Conservation (phyloP, 805 yeast genomes). For the Clavispora vitiphila region DNA sequence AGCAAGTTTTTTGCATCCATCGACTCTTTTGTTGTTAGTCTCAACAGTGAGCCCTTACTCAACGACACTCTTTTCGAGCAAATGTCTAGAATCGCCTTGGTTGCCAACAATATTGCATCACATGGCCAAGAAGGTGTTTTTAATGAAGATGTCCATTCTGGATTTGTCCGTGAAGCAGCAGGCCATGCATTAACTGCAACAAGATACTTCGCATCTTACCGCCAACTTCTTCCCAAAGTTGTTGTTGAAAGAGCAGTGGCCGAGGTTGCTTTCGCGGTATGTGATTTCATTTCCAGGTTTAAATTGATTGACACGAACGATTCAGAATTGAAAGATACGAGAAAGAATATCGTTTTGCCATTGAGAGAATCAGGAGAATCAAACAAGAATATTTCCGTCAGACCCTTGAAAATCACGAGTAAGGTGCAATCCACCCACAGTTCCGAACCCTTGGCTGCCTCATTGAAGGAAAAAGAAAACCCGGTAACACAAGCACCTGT, state of each 20-base stretch:
- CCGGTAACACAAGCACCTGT: not conserved
- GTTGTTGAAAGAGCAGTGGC: slow-evolving; percentile 72
- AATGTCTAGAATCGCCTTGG: slow-evolving; percentile 45
- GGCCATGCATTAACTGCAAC: slow-evolving; percentile 74
- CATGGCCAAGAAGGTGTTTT: slow-evolving; percentile 23
- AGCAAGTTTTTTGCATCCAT: slow-evolving; percentile 44
- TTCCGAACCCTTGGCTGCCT: not conserved
- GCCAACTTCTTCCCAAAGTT: slow-evolving; percentile 60
- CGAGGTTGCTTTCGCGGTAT: slow-evolving; percentile 63
- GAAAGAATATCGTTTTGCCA: not conserved
- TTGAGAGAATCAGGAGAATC: not conserved
- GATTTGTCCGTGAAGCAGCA: slow-evolving; percentile 57
- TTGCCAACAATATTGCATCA: slow-evolving; percentile 38
- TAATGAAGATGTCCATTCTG: slow-evolving; percentile 35
- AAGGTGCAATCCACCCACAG: slow-evolving; percentile 30
- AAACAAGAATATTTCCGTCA: slow-evolving; percentile 27
- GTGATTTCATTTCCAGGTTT: slow-evolving; percentile 53
- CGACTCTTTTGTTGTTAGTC: slow-evolving; percentile 38
- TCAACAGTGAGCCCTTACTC: slow-evolving; percentile 24
- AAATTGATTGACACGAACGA: slow-evolving; percentile 22
- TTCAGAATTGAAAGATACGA: not conserved
- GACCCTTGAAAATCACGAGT: slow-evolving; percentile 67
- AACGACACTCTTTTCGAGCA: slow-evolving; percentile 45
- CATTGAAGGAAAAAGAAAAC: not conserved
- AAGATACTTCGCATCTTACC: slow-evolving; percentile 64